Base-by-base conservation (phyloP, 225 moss, liverwort and hornwort species). In the Asterella californica region DNA sequence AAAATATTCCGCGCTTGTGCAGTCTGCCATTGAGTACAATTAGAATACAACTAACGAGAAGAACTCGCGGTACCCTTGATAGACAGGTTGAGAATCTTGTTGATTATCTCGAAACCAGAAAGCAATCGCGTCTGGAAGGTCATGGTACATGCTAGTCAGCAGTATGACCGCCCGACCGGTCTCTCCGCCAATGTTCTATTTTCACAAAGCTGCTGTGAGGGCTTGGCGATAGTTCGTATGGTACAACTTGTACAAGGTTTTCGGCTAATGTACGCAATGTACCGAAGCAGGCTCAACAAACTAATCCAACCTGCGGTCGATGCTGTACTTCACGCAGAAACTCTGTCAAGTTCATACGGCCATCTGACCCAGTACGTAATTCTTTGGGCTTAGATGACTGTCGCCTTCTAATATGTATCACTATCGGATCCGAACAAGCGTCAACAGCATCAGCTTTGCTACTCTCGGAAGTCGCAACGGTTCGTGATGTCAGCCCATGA, bases 301-400 rank as follows among this genome's bases (percentile, higher is more conserved):
- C 87, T 50, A 85, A 68, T 49, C 79, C 87, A 84, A 73, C 84
- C 61, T 83, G 83, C 19, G 84, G 78, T 27, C 59, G 81, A 27
- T 87, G 91, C 80, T 91, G 92, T 54, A 96, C 91, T 54, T 90
- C 85, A 79, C 82, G 87, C 84, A 96, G 79, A 77, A 96, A 96
- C 15, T 90, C 83, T 5, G 91, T 83, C 70, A 96, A 80, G 37
- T 85, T 90, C 6, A 79, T 79, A 2, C 62, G 33, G 33, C 70
- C 63, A 59, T 47, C 80, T 45, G 75, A 29, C 0, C 53, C 52
- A 54, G 52, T 11, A 10, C 14, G 25, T 2, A 22, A 18, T 47
- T 79, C 76, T 34, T 61, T 75, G 6, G 80, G 47, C 70, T 77
- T 93, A 79, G 78, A 54, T 7, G 74, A 57, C 52, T 88, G 85